phyloP scores from a whole-genome alignment of 495 filamentous ascomycete species.

The Hypoxylon perforatum region DNA sequence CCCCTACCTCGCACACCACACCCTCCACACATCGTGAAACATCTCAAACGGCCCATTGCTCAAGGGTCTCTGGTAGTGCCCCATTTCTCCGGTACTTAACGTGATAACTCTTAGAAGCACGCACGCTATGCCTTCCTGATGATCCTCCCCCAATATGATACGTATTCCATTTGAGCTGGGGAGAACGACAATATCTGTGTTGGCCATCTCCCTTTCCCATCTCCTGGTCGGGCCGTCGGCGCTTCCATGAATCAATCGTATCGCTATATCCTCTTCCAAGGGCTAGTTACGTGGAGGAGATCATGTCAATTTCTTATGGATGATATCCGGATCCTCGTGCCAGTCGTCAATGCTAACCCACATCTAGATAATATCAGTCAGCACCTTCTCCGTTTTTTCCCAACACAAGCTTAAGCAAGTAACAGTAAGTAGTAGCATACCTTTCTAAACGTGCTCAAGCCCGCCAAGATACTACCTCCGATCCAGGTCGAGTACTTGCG shows the following conservation, averaged over 20 bases:
- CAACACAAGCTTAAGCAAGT: not conserved
- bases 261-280: not conserved
- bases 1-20: not conserved
- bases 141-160: slow-evolving; percentile 4
- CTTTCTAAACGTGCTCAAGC: slow-evolving; percentile 98
- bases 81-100: not conserved
- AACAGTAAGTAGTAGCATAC: slow-evolving; percentile 66
- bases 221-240: not conserved
- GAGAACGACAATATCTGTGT: not conserved
- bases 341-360: slow-evolving; percentile 99
- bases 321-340: slow-evolving; percentile 99
- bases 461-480: slow-evolving; percentile 96
- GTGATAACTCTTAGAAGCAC: slow-evolving; percentile 10
- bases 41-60: slow-evolving; percentile 1
- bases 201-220: not conserved
- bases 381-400: not conserved
- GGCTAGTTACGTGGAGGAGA: not conserved
- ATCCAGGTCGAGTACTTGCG: slow-evolving; percentile 99
- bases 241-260: not conserved
- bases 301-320: slow-evolving; percentile 95
- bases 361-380: slow-evolving; percentile 74
- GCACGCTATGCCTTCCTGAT: slow-evolving; percentile 10
- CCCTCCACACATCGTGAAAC: not conserved
- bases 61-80: not conserved
- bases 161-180: slow-evolving; percentile 18